Conservation (phyloP, 495 filamentous ascomycete species). For the Stereocaulon alpinum region DNA sequence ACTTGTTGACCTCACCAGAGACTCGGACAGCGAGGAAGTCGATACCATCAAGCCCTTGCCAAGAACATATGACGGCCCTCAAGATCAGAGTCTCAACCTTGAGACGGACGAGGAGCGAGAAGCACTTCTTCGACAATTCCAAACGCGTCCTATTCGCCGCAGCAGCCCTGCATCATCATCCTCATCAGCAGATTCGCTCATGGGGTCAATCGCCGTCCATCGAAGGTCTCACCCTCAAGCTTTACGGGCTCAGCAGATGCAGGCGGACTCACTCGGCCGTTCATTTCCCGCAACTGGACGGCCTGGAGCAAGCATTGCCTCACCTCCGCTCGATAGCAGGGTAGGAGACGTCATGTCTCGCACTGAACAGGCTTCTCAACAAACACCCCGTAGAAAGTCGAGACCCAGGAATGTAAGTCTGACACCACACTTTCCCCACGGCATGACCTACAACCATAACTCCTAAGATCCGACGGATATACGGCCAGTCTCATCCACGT, state of each 20-base stretch:
- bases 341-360: neutral
- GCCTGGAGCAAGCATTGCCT: neutral
- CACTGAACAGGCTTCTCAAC: neutral
- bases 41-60: neutral
- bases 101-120: neutral
- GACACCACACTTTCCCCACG: constrained; percentile 4
- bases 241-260: neutral
- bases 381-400: neutral
- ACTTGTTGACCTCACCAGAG: no score
- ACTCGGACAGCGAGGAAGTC: neutral
- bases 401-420: neutral
- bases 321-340: no score
- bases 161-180: neutral
- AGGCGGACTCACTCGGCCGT: neutral
- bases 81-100: neutral
- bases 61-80: neutral
- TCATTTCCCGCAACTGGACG: neutral
- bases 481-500: neutral
- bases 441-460: neutral
- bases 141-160: neutral
- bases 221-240: neutral
- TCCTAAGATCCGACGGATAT: neutral
- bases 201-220: neutral
- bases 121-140: neutral
- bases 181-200: constrained; percentile 2